Base-by-base conservation (phyloP, 2,329 filamentous ascomycete species). In the Endocalyx cinctus region DNA sequence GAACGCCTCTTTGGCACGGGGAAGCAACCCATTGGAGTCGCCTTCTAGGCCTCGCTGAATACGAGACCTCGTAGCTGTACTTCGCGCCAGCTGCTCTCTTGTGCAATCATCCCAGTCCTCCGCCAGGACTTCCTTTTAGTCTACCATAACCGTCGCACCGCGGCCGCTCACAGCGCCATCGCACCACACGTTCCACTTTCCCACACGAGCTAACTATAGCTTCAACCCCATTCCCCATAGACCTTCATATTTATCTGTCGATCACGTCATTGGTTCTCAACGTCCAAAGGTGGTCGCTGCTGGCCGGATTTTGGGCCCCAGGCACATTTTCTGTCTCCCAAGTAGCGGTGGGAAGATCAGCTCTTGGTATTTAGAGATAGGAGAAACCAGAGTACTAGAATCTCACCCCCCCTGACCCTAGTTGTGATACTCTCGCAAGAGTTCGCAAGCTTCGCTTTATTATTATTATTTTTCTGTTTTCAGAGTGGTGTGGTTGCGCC, bases 111-210 rank as follows among this genome's bases (percentile, higher is more conserved):
- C 37, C 43, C 45, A 42, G 41, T 42, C 43, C 42, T 43, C 42
- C 42, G 38, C 47, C 46, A 46, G 42, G 44, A 46, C 47, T 41
- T 35, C 39, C 46, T n/a, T n/a, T n/a, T n/a, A n/a, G n/a, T n/a
- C n/a, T n/a, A n/a, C n/a, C n/a, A n/a, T n/a, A n/a, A n/a, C n/a
- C 42, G 52, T 58, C 48, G 51, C 49, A 58, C 54, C 39, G 46
- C 52, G 51, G 51, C 45, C 50, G 48, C 46, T 41, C 44, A 55
- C 51, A 54, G 46, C 50, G 43, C 51, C 46, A 47, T 47, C 40
- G 42, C 46, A 47, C 44, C 37, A 46, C 42, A 42, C 29, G 41
- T 37, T 47, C 37, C 38, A 45, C 45, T 52, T 48, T 48, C 43
- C 52, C 50, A 36, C 42, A 48, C 39, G 38, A 36, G 42, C 42